Conservation (phyloP, 2,329 filamentous ascomycete species). For the Aureobasidium vineae region DNA sequence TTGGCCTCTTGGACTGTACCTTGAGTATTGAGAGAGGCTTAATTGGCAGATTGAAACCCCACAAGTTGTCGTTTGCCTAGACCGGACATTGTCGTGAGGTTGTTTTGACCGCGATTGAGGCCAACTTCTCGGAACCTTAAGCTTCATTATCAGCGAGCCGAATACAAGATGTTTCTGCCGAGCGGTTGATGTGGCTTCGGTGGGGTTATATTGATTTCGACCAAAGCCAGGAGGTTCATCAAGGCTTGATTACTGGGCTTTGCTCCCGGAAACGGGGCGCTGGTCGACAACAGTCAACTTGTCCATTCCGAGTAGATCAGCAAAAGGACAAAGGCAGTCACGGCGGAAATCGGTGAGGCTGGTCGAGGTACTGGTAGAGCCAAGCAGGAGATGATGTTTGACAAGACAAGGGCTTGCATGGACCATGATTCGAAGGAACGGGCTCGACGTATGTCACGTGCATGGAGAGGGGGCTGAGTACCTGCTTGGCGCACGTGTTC, state of each 20-base stretch:
- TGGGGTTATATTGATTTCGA: neutral
- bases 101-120: neutral
- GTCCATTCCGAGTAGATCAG: neutral
- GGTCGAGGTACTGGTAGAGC: neutral
- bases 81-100: neutral
- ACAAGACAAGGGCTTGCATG: constrained; percentile 8
- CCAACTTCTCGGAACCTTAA: neutral
- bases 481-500: neutral
- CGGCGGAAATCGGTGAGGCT: too few relatives aligned
- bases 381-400: constrained; percentile 1
- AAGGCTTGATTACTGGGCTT: neutral
- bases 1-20: constrained; percentile 13
- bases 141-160: neutral
- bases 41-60: neutral
- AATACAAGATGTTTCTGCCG: neutral
- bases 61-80: constrained; percentile 10
- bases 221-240: neutral
- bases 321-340: too few relatives aligned
- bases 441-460: neutral
- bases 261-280: neutral
- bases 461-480: neutral
- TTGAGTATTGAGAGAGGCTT: neutral
- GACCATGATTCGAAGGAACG: neutral
- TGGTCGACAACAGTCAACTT: neutral
- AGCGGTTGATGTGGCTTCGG: neutral